A percentile compares a stretch with the other conserved stretches of the same genome.
Conservation (phyloP, 2,329 filamentous ascomycete genomes). For the Trichoderma gracile region DNA sequence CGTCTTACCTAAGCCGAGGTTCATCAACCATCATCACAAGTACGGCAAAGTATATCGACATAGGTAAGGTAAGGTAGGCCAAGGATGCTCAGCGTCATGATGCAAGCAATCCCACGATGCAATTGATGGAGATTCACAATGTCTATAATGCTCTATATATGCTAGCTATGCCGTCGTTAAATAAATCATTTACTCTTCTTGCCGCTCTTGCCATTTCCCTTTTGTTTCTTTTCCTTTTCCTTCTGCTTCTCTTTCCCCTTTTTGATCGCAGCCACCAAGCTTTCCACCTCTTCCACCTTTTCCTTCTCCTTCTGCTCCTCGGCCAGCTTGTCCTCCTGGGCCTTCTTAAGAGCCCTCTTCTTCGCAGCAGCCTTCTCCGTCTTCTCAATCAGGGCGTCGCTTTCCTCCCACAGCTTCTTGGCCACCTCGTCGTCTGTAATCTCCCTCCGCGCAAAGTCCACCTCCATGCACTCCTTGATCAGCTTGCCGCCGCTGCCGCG, state of each 20-base stretch:
- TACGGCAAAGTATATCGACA: not conserved
- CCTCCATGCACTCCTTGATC: constrained; percentile 84
- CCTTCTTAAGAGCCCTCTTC: constrained; percentile 48
- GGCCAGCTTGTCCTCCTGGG: constrained; percentile 39
- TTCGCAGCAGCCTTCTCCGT: constrained; percentile 76
- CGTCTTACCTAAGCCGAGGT: constrained; percentile 27
- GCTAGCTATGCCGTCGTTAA: too few species aligned
- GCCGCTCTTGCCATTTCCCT: constrained; percentile 18
- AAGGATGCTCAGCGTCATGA: not conserved
- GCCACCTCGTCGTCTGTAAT: constrained; percentile 76
- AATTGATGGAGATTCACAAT: not conserved
- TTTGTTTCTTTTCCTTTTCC: constrained; percentile 24
- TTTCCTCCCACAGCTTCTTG: constrained; percentile 87
- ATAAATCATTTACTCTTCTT: constrained; percentile 22
- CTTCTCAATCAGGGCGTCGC: constrained; percentile 78
- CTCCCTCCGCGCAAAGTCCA: constrained; percentile 70
- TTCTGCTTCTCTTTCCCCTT: constrained; percentile 27
- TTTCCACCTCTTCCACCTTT: constrained; percentile 33
- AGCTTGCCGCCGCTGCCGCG: constrained; percentile 67
- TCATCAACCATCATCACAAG: not conserved
- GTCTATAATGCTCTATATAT: not conserved
- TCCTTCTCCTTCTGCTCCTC: constrained; percentile 46
- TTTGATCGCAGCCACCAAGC: constrained; percentile 24
- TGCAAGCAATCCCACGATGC: not conserved
- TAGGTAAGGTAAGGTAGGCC: too few species aligned